Evolutionary conservation across 2,329 filamentous ascomycete genomes (phyloP).

Genomic region (Cladosporium sp.): DNA sequence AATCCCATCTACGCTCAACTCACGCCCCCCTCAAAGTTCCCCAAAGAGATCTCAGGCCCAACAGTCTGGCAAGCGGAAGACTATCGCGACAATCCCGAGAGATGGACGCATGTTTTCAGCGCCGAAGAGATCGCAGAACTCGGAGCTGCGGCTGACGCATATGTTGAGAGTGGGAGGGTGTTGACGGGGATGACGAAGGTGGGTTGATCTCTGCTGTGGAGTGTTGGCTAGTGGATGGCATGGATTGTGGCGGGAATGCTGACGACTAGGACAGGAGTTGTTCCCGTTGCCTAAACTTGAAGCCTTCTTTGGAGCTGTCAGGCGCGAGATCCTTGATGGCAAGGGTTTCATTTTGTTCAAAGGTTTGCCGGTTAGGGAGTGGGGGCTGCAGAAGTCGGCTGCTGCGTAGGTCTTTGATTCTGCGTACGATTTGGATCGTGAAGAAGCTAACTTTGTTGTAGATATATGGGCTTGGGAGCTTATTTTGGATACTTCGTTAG

Average conservation of each 20-base stretch:
- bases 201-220: constrained; percentile 33
- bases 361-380: constrained; percentile 67
- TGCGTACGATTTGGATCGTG: neutral
- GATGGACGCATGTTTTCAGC: constrained; percentile 67
- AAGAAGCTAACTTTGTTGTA: neutral
- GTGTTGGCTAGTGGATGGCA: neutral
- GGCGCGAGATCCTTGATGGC: constrained; percentile 66
- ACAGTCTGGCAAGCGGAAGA: constrained; percentile 67
- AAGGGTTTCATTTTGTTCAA: constrained; percentile 87
- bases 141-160: constrained; percentile 59
- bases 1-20: constrained; percentile 61
- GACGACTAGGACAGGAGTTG: constrained; percentile 38
- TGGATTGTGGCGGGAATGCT: constrained; percentile 17
- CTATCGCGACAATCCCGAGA: constrained; percentile 56
- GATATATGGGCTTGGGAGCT: constrained; percentile 72
- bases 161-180: constrained; percentile 58
- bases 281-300: constrained; percentile 58
- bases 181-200: constrained; percentile 61
- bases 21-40: constrained; percentile 64
- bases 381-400: constrained; percentile 72
- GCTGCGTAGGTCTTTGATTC: constrained; percentile 45
- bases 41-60: constrained; percentile 62
- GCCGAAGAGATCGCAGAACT: constrained; percentile 63
- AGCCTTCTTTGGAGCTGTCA: constrained; percentile 49
- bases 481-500: constrained; percentile 76